Base-by-base conservation (phyloP, 495 filamentous ascomycete genomes). In the Clavariopsis aquatica region DNA sequence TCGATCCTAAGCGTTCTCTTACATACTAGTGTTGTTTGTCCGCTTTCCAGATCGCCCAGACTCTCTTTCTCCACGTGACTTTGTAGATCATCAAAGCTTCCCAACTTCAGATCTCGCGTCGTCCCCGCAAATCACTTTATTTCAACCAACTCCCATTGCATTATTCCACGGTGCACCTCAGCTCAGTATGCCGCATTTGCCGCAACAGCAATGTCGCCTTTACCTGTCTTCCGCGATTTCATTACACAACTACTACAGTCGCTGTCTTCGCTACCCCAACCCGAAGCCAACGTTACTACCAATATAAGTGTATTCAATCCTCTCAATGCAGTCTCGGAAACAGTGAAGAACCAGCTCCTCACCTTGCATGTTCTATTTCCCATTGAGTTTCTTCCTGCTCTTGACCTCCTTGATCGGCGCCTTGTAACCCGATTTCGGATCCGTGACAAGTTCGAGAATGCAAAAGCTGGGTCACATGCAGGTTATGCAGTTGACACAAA, bases 371-470 rank as follows among this genome's bases (percentile, higher is more conserved):
- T 85, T 4, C 71, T 89, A n/a, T 87, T 87, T 70, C 86, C 84
- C 1, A 74, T 76, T 12, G 78, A 81, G 49, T 72, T 87, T 1
- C 83, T 96, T 0, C 88, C 89, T 2, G 90, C 91, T 0, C 81
- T 96, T 1, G 91, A 96, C 69, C 80, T 96, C 1, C 80, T 96
- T 4, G 92, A 96, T 70, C 81, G 92, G 10, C 74, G 80, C 7
- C 78, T 91, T 0, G 86, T 94, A 15, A 85, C 77, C 23, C 76
- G 74, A 0, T 71, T 81, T 28, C 49, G 67, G 8, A 57, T 72
- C 58, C 52, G 19, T 34, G 52, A 56, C 2, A 23, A 27, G 55
- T 53, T 7, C 60, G 20, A 49, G 22, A 23, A 43, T 1, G 52
- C 31, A 1, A 31, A 12, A 9, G 22, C 54, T 45, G 36, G 8